phyloP scores from a whole-genome alignment of 768 basidiomycete genomes.

The Boletus pseudo-olivaceus region DNA sequence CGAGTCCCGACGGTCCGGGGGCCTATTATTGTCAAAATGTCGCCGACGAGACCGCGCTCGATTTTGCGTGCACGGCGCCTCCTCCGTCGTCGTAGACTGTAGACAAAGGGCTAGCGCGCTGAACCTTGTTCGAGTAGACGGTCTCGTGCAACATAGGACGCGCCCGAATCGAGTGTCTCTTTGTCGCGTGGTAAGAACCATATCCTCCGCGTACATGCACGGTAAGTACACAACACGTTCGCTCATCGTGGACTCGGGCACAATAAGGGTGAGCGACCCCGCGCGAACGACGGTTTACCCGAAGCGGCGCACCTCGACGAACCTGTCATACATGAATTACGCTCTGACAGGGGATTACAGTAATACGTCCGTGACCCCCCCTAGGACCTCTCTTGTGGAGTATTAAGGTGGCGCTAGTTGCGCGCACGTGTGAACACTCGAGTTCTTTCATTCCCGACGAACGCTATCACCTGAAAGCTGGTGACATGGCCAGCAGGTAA shows the following conservation, averaged over 20 bases:
- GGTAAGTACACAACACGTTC: not conserved
- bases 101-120: too few relatives aligned
- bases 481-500: too few relatives aligned
- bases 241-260: not conserved
- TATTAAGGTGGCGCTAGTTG: too few relatives aligned
- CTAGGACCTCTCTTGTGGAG: too few relatives aligned
- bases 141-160: not conserved
- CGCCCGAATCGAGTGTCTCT: not conserved
- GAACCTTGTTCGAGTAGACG: not conserved
- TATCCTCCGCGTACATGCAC: not conserved
- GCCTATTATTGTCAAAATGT: constrained; percentile 38
- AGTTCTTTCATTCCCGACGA: too few relatives aligned
- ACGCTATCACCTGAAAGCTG: too few relatives aligned
- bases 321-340: not conserved
- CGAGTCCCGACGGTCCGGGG: constrained; percentile 29
- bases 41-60: constrained; percentile 28
- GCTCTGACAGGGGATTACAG: not conserved
- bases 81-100: not conserved
- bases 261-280: not conserved
- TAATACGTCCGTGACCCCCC: not conserved
- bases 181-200: not conserved
- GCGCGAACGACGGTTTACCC: not conserved
- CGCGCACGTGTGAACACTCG: too few relatives aligned
- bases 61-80: constrained; percentile 24
- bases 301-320: not conserved